phyloP scores from a whole-genome alignment of 306 rosid genomes.

The Sophora flavescens region DNA sequence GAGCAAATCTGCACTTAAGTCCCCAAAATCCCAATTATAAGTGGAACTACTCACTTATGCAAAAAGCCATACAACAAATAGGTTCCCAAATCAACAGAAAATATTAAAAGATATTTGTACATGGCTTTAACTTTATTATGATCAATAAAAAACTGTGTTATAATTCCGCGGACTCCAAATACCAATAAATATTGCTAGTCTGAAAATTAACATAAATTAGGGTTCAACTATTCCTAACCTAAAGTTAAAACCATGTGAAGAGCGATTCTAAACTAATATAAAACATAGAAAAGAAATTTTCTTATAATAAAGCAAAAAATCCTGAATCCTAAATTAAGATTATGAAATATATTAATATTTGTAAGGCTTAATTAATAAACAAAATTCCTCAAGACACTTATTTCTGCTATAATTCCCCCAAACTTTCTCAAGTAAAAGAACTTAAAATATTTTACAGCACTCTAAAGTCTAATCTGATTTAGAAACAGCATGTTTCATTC shows the following conservation, averaged over 20 bases:
- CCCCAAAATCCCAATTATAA: not conserved
- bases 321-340: not conserved
- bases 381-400: not conserved
- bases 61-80: constrained; percentile 2
- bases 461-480: too few relatives aligned
- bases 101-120: not conserved
- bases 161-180: constrained; percentile 10
- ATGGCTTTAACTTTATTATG: constrained; percentile 21
- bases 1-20: not conserved
- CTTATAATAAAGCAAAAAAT: not conserved
- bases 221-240: not conserved
- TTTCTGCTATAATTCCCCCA: not conserved
- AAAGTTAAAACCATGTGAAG: constrained; percentile 22
- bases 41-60: not conserved
- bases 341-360: not conserved
- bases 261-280: constrained; percentile 1
- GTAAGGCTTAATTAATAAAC: not conserved
- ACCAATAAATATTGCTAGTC: not conserved
- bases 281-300: not conserved
- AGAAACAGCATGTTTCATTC: too few relatives aligned
- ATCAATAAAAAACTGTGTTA: constrained; percentile 22
- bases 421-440: not conserved
- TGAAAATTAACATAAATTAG: constrained; percentile 10
- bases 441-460: not conserved
- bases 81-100: constrained; percentile 18